Evolutionary conservation across 176 grass and related monocot genomes (phyloP).

Genomic region (Ensete ventricosum): DNA sequence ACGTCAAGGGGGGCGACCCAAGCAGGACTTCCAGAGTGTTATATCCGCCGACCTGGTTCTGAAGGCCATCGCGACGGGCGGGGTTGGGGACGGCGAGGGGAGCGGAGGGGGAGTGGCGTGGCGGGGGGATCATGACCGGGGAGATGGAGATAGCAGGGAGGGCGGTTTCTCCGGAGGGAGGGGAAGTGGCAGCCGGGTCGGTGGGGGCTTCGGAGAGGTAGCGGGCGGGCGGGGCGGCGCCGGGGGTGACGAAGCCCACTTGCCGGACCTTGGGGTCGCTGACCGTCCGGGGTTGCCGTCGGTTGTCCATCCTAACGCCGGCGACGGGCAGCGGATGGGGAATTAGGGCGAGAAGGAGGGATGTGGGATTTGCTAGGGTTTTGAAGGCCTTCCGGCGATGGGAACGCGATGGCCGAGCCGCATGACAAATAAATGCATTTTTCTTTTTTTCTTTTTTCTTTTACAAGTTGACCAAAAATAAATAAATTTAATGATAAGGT

Average conservation of each 20-base stretch:
- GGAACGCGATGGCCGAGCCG: neutral
- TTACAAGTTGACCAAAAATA: too few relatives aligned
- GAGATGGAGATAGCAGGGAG: conserved; percentile 33
- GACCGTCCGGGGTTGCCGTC: conserved; percentile 44
- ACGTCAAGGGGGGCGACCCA: conserved; percentile 19
- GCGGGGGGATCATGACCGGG: conserved; percentile 81
- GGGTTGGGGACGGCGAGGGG: conserved; percentile 13
- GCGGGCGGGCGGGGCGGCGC: conserved; percentile 19
- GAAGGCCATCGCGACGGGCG: neutral
- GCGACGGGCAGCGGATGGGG: neutral
- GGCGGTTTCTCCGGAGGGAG: conserved; percentile 23
- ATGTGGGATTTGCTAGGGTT: neutral
- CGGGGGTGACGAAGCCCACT: conserved; percentile 71
- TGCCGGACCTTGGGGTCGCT: conserved; percentile 72
- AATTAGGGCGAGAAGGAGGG: neutral
- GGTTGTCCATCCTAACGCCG: conserved; percentile 42
- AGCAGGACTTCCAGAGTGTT: conserved; percentile 34
- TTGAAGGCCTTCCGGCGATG: neutral
- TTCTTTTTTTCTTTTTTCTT: too few relatives aligned
- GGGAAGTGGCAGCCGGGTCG: conserved; percentile 12
- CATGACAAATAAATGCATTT: too few relatives aligned
- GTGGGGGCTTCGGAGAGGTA: conserved; percentile 18
- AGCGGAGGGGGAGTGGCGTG: conserved; percentile 35
- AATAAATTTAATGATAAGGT: too few relatives aligned
- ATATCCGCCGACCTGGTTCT: conserved; percentile 24